Conservation (phyloP, 2,329 filamentous ascomycete genomes). For the Microascus cirrosus region DNA sequence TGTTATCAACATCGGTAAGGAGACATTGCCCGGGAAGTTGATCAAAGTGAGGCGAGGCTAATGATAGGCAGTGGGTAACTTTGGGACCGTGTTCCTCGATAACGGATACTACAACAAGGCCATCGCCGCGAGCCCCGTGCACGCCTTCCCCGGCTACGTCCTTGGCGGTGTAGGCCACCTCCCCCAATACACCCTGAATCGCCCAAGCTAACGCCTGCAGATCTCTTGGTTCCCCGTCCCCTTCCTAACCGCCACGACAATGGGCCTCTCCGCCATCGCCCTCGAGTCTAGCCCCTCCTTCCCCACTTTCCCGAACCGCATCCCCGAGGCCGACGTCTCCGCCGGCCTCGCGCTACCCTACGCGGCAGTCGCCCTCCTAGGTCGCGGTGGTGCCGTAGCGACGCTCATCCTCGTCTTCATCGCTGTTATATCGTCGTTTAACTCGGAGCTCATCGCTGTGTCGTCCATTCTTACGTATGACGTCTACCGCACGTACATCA, state of each 20-base stretch:
- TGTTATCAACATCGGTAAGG: conserved; percentile 57
- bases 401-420: conserved; percentile 79
- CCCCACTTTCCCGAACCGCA: conserved; percentile 62
- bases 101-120: conserved; percentile 92
- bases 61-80: conserved; percentile 54
- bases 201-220: neutral
- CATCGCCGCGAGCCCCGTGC: conserved; percentile 75
- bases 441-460: conserved; percentile 75
- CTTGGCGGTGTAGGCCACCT: conserved; percentile 58
- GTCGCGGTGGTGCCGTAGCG: conserved; percentile 67
- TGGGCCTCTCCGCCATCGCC: conserved; percentile 72
- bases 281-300: conserved; percentile 64
- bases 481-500: conserved; percentile 78
- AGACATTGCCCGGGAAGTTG: neutral
- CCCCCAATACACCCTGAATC: neutral
- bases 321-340: conserved; percentile 62
- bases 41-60: neutral
- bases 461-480: conserved; percentile 83
- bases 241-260: conserved; percentile 79
- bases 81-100: conserved; percentile 75
- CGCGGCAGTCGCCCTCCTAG: conserved; percentile 72
- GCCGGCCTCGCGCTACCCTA: conserved; percentile 79
- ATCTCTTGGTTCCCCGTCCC: conserved; percentile 77
- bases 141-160: conserved; percentile 81
- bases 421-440: conserved; percentile 78